These are phyloP conservation scores for Pythium chondricola DNA, from an alignment of 352 stramenopile genomes.

Conservation along the genomic window DNA sequence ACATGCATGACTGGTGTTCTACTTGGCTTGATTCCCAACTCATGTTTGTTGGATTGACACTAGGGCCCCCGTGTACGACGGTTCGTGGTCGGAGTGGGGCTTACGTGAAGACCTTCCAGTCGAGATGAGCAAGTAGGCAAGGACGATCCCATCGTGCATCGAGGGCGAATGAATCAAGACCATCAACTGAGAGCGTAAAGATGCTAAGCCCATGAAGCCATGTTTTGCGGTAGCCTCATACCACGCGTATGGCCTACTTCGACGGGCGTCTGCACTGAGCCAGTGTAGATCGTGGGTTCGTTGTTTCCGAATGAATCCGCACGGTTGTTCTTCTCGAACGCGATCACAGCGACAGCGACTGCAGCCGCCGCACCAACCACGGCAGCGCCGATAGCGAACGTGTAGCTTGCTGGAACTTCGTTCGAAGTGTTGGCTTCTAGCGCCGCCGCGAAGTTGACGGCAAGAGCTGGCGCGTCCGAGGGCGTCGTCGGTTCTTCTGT, in stretches of 20 bases:
- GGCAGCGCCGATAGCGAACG: conserved; percentile 3
- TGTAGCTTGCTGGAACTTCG: too few species aligned
- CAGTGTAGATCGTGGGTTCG: conserved; percentile 9
- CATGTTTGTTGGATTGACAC: conserved; percentile 1
- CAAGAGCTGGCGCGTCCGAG: not conserved
- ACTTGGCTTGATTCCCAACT: not conserved
- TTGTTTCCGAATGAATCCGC: not conserved
- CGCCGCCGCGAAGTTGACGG: too few species aligned
- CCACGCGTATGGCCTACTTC: too few species aligned
- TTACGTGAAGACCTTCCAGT: conserved; percentile 51
- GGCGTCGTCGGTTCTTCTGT: not conserved
- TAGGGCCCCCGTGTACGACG: conserved; percentile 84
- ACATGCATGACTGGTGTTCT: too few species aligned
- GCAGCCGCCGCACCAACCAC: conserved; percentile 10
- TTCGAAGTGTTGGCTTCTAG: too few species aligned
- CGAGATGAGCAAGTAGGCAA: conserved; percentile 20
- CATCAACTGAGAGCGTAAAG: too few species aligned
- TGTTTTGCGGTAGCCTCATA: too few species aligned
- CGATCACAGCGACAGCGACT: conserved; percentile 5
- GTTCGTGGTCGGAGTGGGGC: conserved; percentile 87
- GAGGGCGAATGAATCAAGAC: not conserved
- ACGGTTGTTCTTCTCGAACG: conserved; percentile 9
- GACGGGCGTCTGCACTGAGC: conserved; percentile 15
- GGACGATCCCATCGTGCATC: too few species aligned
- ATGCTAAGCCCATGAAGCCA: too few species aligned